A percentile compares a stretch with the other conserved stretches of the same genome.
Conservation (phyloP, 2,329 filamentous ascomycete species). For the Exutisphaerella laricina region DNA sequence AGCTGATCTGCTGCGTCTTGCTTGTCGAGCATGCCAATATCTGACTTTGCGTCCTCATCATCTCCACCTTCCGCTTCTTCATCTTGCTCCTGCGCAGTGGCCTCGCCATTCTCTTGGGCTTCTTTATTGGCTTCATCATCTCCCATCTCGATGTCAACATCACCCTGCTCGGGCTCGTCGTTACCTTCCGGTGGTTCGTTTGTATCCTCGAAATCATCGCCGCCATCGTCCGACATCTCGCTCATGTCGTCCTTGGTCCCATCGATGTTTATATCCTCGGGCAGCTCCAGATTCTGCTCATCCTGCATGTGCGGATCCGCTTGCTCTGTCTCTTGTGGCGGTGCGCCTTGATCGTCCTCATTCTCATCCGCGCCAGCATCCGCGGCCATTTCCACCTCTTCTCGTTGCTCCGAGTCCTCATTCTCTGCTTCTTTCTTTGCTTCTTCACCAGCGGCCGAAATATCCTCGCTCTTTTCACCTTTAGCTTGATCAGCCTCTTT, state of each 20-base stretch:
- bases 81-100: conserved; percentile 34
- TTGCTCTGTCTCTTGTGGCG: conserved; percentile 60
- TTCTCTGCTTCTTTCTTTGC: conserved; percentile 40
- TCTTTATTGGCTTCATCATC: conserved; percentile 20
- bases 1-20: conserved; percentile 37
- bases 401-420: conserved; percentile 49
- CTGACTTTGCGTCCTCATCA: conserved; percentile 37
- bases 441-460: conserved; percentile 39
- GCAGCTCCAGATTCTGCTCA: conserved; percentile 73
- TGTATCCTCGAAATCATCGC: conserved; percentile 24
- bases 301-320: conserved; percentile 73
- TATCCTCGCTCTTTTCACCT: conserved; percentile 46
- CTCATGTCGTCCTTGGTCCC: conserved; percentile 53
- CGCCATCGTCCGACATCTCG: conserved; percentile 39
- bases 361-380: conserved; percentile 28
- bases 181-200: conserved; percentile 17
- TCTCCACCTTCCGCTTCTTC: conserved; percentile 36
- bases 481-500: conserved; percentile 60
- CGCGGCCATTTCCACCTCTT: conserved; percentile 52
- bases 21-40: conserved; percentile 37
- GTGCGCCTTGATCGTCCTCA: conserved; percentile 55
- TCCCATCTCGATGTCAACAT: conserved; percentile 22
- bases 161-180: conserved; percentile 14
- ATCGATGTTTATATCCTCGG: conserved; percentile 82
- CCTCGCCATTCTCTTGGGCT: conserved; percentile 20